Evolutionary conservation across 768 basidiomycete species (phyloP).

Genomic region (Mycena alexandri): DNA sequence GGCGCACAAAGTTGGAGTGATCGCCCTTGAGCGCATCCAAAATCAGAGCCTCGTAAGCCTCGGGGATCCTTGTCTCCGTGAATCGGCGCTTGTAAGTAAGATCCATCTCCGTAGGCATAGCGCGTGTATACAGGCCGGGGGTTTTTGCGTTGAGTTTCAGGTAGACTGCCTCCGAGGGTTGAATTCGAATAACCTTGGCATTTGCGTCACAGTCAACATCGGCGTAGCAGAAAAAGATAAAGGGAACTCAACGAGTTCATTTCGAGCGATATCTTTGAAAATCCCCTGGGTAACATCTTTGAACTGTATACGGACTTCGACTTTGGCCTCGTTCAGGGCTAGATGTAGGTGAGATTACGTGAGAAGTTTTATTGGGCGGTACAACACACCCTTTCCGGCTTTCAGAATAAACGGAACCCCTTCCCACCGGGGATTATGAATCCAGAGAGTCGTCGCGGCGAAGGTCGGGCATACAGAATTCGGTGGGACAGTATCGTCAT

Average conservation of each 20-base stretch:
- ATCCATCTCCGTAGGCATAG: constrained; percentile 97
- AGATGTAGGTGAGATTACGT: constrained; percentile 30
- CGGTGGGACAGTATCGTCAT: constrained; percentile 95
- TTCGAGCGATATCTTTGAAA: constrained; percentile 95
- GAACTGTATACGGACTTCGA: constrained; percentile 30
- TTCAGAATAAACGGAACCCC: constrained; percentile 99
- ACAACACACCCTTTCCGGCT: constrained; percentile 90
- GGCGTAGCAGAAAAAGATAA: no score
- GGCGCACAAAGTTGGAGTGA: constrained; percentile 98
- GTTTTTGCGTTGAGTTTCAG: constrained; percentile 97
- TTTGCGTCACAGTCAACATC: no score
- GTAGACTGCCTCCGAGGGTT: constrained; percentile 96
- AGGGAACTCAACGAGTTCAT: constrained; percentile 80
- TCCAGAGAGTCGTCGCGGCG: constrained; percentile 90
- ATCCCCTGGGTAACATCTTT: constrained; percentile 94
- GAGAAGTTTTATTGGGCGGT: constrained; percentile 27
- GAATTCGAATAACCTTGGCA: constrained; percentile 77
- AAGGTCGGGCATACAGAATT: constrained; percentile 95
- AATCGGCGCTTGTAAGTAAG: constrained; percentile 97
- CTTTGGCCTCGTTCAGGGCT: constrained; percentile 86
- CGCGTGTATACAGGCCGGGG: constrained; percentile 90
- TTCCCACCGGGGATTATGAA: constrained; percentile 98
- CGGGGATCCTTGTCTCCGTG: constrained; percentile 90
- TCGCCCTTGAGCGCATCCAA: constrained; percentile 97
- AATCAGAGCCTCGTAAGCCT: constrained; percentile 96